phyloP scores from a whole-genome alignment of 2,329 filamentous ascomycete species.

The Metarhizium rileyi region DNA sequence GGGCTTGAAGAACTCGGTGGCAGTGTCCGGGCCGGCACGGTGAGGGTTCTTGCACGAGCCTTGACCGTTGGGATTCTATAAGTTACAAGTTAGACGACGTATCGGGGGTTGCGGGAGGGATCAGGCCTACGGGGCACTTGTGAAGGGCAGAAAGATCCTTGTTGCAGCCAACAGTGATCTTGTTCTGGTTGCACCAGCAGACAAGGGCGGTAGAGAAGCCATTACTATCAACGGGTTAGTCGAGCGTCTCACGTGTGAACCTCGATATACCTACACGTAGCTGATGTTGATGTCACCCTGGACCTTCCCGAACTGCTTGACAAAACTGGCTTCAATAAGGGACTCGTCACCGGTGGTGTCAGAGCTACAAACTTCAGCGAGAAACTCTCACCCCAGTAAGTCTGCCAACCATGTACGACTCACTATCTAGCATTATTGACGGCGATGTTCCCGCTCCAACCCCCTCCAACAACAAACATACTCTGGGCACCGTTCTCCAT shows the following conservation, averaged over 20 bases:
- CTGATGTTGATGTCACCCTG: not conserved
- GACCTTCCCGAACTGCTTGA: not conserved
- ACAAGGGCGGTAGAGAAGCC: conserved; percentile 17
- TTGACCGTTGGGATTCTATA: not conserved
- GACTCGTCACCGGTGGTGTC: not conserved
- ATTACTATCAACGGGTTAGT: not conserved
- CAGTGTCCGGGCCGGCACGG: not conserved
- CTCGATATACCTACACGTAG: not conserved
- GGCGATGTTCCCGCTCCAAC: not conserved
- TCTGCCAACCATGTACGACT: no score
- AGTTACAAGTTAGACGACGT: not conserved
- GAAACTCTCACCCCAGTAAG: no score
- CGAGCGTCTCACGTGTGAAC: no score
- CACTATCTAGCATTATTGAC: not conserved
- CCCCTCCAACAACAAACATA: not conserved
- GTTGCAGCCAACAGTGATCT: not conserved
- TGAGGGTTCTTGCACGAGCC: not conserved
- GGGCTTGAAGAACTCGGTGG: not conserved
- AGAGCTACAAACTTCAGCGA: not conserved
- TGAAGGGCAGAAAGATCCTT: not conserved
- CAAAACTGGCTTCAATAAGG: not conserved
- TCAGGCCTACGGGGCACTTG: not conserved
- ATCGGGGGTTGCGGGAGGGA: not conserved
- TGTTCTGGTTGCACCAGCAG: not conserved
- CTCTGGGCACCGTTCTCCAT: not conserved